phyloP scores from a whole-genome alignment of 2,329 filamentous ascomycete species.

The Trichoderma endophyticum region DNA sequence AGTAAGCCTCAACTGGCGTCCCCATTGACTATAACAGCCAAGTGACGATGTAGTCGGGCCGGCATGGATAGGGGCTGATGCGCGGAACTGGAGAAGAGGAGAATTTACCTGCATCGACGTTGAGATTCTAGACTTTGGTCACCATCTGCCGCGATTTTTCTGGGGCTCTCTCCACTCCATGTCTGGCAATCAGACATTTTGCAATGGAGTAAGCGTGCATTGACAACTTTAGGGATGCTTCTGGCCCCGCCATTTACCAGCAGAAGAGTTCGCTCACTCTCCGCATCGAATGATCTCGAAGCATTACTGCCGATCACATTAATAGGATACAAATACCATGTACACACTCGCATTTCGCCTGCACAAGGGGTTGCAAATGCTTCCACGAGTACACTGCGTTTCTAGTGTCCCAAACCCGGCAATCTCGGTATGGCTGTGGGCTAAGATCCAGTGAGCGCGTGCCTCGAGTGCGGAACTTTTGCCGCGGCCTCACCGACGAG shows the following conservation, averaged over 20 bases:
- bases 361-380: background rate
- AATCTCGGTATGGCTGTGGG: slow-evolving; percentile 1
- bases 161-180: background rate
- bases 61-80: background rate
- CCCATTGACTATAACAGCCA: background rate
- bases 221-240: background rate
- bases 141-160: background rate
- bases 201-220: background rate
- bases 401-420: background rate
- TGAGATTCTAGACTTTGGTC: background rate
- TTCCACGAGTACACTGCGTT: background rate
- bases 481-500: background rate
- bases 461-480: background rate
- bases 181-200: background rate
- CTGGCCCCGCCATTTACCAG: background rate
- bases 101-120: background rate
- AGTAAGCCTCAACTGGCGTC: background rate
- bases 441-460: background rate
- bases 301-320: background rate
- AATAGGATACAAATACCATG: background rate
- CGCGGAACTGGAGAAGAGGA: background rate
- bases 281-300: background rate
- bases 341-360: background rate
- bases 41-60: background rate
- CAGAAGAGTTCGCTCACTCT: background rate